A percentile compares a stretch with the other conserved stretches of the same genome.
phyloP scores from a whole-genome alignment of 306 rosid genomes.

The Fragaria nilgerrensis region DNA sequence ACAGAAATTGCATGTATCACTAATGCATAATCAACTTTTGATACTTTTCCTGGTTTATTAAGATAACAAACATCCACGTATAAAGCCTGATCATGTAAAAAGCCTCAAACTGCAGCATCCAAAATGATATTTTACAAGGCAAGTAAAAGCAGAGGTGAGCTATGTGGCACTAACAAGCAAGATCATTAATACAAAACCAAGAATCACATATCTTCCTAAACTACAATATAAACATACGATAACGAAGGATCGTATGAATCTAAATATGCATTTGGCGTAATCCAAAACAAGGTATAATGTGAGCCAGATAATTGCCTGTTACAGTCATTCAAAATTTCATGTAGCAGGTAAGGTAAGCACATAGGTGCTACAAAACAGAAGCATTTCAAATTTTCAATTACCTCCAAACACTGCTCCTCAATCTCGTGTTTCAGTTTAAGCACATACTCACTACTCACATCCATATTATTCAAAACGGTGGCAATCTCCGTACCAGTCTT shows the following conservation, averaged over 20 bases:
- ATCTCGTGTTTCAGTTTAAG: constrained; percentile 85
- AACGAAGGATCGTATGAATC: neutral
- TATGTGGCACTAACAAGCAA: neutral
- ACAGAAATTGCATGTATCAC: neutral
- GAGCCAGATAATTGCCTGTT: neutral
- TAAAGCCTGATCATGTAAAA: neutral
- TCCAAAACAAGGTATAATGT: neutral
- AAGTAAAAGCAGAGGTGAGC: neutral
- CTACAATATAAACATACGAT: neutral
- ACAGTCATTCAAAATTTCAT: neutral
- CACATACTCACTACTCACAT: constrained; percentile 84
- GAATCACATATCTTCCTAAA: neutral
- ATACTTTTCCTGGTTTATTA: neutral
- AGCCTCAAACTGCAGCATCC: neutral
- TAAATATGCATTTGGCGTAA: neutral
- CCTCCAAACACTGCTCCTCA: constrained; percentile 95
- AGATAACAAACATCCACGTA: neutral
- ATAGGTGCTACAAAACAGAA: neutral
- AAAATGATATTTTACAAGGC: neutral
- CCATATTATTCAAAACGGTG: constrained; percentile 84
- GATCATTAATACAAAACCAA: neutral
- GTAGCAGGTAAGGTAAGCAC: neutral
- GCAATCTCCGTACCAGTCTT: constrained; percentile 89
- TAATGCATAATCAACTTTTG: neutral
- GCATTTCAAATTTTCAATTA: constrained; percentile 40